Evolutionary conservation across 371 early-diverging fungal species (phyloP).

Genomic region (Parasitella parasitica): DNA sequence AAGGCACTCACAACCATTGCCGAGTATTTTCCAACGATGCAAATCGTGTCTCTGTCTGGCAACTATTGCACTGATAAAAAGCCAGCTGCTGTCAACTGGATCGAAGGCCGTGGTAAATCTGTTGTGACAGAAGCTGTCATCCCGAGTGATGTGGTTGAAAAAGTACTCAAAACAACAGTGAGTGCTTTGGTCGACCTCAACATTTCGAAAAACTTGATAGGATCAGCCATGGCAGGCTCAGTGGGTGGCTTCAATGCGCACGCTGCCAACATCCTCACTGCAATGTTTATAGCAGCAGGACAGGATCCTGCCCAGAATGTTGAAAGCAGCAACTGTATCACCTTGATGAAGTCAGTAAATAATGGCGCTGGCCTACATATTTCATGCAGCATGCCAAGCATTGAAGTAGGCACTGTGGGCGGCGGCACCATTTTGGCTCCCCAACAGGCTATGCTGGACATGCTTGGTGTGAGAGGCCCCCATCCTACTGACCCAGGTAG

Average conservation of each 20-base stretch:
- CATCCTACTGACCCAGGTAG: constrained; percentile 83
- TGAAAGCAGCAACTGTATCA: constrained; percentile 93
- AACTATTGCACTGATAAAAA: constrained; percentile 99
- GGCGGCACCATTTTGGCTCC: constrained; percentile 92
- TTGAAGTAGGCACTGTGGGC: constrained; percentile 96
- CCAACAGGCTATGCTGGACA: constrained; percentile 86
- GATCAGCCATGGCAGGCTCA: constrained; percentile 94
- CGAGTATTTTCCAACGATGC: constrained; percentile 72
- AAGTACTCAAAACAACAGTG: constrained; percentile 89
- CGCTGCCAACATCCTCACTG: constrained; percentile 94
- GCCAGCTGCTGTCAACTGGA: constrained; percentile 97
- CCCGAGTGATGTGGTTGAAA: constrained; percentile 75
- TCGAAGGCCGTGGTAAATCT: constrained; percentile 96
- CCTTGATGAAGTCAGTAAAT: constrained; percentile 90
- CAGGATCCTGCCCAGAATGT: constrained; percentile 98
- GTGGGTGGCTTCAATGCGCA: constrained; percentile 97
- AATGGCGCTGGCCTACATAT: constrained; percentile 80
- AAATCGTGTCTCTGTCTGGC: constrained; percentile 83
- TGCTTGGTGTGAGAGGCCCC: constrained; percentile 89
- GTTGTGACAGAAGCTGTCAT: constrained; percentile 89
- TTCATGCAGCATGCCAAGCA: constrained; percentile 93
- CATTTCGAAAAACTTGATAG: constrained; percentile 88
- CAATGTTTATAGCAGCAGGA: constrained; percentile 93
- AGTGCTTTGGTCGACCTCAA: constrained; percentile 79
- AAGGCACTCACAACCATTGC: constrained; percentile 66